These are phyloP conservation scores for Fusarium sp. DNA, from an alignment of 2,329 filamentous ascomycete genomes.

Conservation along the genomic window DNA sequence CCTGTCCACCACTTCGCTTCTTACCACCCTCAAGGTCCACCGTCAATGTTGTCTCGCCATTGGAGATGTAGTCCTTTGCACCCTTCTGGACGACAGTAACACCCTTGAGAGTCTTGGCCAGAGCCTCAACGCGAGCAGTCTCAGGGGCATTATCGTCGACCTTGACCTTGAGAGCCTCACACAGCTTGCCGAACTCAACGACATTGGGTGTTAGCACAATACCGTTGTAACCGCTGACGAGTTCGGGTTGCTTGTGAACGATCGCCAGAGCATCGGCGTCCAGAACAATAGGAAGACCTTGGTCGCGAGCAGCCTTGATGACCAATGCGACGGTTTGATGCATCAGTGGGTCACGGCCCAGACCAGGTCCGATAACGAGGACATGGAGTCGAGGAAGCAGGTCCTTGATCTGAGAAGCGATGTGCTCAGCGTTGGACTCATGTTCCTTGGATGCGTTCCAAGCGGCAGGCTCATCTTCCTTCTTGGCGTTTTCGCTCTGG, in stretches of 20 bases:
- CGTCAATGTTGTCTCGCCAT: slow-evolving; percentile 78
- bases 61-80: slow-evolving; percentile 80
- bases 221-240: slow-evolving; percentile 82
- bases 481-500: slow-evolving; percentile 64
- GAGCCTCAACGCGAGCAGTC: slow-evolving; percentile 66
- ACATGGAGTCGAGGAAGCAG: slow-evolving; percentile 91
- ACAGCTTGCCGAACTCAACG: slow-evolving; percentile 87
- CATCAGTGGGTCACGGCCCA: slow-evolving; percentile 91
- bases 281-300: slow-evolving; percentile 81
- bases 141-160: slow-evolving; percentile 53
- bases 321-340: slow-evolving; percentile 85
- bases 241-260: slow-evolving; percentile 77
- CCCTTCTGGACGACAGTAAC: slow-evolving; percentile 96
- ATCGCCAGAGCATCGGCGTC: slow-evolving; percentile 90
- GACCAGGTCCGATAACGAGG: slow-evolving; percentile 89
- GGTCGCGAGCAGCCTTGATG: slow-evolving; percentile 79
- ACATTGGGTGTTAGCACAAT: slow-evolving; percentile 96
- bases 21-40: slow-evolving; percentile 82
- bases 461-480: slow-evolving; percentile 57
- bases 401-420: slow-evolving; percentile 76
- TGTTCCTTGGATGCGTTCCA: slow-evolving; percentile 31
- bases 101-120: slow-evolving; percentile 82
- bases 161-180: slow-evolving; percentile 78
- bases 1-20: slow-evolving; percentile 94
- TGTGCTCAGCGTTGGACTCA: slow-evolving; percentile 66